Evolutionary conservation across 208 protist species (phyloP).

Genomic region (Herpetomonas muscarum): DNA sequence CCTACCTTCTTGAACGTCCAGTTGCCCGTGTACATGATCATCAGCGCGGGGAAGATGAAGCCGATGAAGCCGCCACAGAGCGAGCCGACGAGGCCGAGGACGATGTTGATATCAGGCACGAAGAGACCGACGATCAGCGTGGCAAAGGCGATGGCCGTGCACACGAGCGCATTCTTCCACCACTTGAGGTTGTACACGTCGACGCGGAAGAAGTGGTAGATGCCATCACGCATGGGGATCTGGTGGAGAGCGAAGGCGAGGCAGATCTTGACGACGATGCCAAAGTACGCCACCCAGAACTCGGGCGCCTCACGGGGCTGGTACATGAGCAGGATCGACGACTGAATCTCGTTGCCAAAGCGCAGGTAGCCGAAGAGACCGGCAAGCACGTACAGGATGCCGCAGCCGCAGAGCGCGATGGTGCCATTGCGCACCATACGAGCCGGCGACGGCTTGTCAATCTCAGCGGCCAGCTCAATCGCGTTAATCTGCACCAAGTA

Average conservation of each 20-base stretch:
- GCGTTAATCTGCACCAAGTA: slow-evolving; percentile 64
- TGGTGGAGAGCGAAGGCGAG: slow-evolving; percentile 59
- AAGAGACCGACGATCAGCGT: slow-evolving; percentile 57
- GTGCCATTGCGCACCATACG: slow-evolving; percentile 38
- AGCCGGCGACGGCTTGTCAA: slow-evolving; percentile 23
- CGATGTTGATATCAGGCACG: slow-evolving; percentile 59
- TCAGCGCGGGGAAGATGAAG: slow-evolving; percentile 58
- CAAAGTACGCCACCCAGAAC: slow-evolving; percentile 57
- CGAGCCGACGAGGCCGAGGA: slow-evolving; percentile 57
- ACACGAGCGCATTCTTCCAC: slow-evolving; percentile 40
- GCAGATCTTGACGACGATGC: slow-evolving; percentile 69
- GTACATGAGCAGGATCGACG: slow-evolving; percentile 63
- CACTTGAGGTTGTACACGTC: slow-evolving; percentile 48
- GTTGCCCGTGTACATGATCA: slow-evolving; percentile 61
- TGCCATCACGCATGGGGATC: slow-evolving; percentile 48
- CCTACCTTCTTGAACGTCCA: slow-evolving; percentile 35
- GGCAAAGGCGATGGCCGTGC: slow-evolving; percentile 18
- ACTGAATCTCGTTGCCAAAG: slow-evolving; percentile 42
- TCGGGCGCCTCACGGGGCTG: slow-evolving; percentile 36
- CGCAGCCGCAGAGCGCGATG: slow-evolving; percentile 33
- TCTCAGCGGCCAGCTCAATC: slow-evolving; percentile 52
- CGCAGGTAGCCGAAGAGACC: slow-evolving; percentile 70
- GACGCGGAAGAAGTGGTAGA: slow-evolving; percentile 52
- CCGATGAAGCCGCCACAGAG: slow-evolving; percentile 59
- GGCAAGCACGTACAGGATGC: slow-evolving; percentile 57